Evolutionary conservation across 208 protist genomes (phyloP), one percentile per base, ranked within the genome.

Genomic region (Angomonas ambiguus): DNA sequence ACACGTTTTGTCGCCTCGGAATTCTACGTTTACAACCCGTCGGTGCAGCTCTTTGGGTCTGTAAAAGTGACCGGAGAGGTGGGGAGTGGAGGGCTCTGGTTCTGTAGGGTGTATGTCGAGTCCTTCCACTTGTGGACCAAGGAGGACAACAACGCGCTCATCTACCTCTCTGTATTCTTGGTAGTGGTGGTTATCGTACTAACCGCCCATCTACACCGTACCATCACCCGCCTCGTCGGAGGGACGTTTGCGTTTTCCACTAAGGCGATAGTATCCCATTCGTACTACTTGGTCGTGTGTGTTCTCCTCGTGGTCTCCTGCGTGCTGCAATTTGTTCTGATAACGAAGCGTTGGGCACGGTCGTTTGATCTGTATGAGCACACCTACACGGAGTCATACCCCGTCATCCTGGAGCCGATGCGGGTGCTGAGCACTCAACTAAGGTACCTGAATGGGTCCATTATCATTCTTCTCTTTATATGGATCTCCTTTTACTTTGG

Each of bases 51-150:
- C 18, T 80, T 84, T 25, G 41, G 62, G 1, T 51, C 59, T 22
- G 72, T 80, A 25, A 79, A 80, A 65, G 18, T 88, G 45, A 70
- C 72, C 42, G 74, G 68, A 20, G 82, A 88, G 71, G 58, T 80
- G n/a, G 72, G 53, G 18, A 35, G 58, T 24, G 68, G 72, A 11
- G 78, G 77, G 10, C 45, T 63, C 55, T 82, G 77, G 77, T 22
- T 35, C 18, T 71, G 75, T 32, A 28, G 35, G 6, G 48, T 61
- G 6, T 5, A 51, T 0, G 20, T 80, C n/a, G 25, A 48, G 10
- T 33, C 49, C 1, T 65, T 83, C 1, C 70, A 48, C 13, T 38
- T 80, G 2, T 85, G 82, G 76, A 80, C 80, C 8, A 18, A 22
- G 30, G 70, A 71, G 2, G 66, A 79, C 53, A 20, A 66, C 48